phyloP scores from a whole-genome alignment of 2,329 filamentous ascomycete genomes.

The Neopestalotiopsis rosae region DNA sequence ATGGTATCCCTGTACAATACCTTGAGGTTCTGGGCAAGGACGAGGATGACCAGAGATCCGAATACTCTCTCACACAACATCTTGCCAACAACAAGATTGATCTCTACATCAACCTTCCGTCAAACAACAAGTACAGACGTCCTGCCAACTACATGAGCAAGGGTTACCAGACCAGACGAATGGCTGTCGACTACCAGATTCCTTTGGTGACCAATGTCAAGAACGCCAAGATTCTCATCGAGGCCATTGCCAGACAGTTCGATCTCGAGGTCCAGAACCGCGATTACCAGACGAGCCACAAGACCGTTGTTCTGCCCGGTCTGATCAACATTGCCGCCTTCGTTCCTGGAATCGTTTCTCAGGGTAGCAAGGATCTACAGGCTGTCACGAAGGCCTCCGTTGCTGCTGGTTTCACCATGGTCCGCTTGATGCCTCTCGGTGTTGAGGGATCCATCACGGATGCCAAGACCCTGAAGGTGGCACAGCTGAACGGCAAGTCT shows the following conservation, averaged over 20 bases:
- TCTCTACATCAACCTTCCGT: conserved; percentile 98
- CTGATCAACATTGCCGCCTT: conserved; percentile 82
- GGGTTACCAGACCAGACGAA: conserved; percentile 93
- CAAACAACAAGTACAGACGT: conserved; percentile 94
- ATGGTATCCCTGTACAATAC: conserved; percentile 91
- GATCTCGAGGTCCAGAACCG: conserved; percentile 81
- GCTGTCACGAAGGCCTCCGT: conserved; percentile 75
- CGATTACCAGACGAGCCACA: conserved; percentile 91
- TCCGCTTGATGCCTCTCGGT: conserved; percentile 78
- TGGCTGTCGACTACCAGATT: conserved; percentile 97
- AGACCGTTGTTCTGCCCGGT: conserved; percentile 74
- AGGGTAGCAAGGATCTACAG: conserved; percentile 71
- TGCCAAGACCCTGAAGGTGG: conserved; percentile 71
- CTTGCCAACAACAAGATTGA: conserved; percentile 98
- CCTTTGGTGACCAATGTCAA: conserved; percentile 98
- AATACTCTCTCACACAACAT: conserved; percentile 97
- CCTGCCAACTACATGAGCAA: conserved; percentile 99
- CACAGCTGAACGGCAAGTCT: conserved; percentile 72
- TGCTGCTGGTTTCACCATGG: conserved; percentile 79
- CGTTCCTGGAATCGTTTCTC: conserved; percentile 72
- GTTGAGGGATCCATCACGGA: conserved; percentile 76
- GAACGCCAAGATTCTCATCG: conserved; percentile 96
- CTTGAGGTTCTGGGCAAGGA: conserved; percentile 82
- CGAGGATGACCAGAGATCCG: conserved; percentile 85
- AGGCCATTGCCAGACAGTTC: conserved; percentile 90